phyloP scores from a whole-genome alignment of 1,284 basidiomycete species.

The Sanghuangporus weigelae region DNA sequence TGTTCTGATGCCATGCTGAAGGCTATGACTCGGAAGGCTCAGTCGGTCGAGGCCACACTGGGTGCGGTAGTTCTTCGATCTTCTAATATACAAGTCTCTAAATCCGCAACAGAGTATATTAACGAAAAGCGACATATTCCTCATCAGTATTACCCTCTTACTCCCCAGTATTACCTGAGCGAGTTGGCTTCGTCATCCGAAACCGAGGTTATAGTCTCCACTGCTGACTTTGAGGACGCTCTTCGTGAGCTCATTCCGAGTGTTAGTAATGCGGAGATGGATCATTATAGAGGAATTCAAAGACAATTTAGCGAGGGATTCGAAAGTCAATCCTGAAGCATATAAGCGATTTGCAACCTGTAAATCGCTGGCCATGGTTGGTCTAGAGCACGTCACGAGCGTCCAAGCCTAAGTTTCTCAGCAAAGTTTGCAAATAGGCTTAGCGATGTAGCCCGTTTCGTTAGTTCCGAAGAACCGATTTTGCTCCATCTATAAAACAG shows the following conservation, averaged over 20 bases:
- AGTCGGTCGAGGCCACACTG: slow-evolving; percentile 70
- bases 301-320: slow-evolving; percentile 47
- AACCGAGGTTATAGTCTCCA: slow-evolving; percentile 69
- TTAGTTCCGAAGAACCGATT: slow-evolving; percentile 31
- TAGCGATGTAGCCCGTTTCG: slow-evolving; percentile 40
- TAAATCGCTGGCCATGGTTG: not conserved
- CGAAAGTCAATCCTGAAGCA: not conserved
- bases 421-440: slow-evolving; percentile 48
- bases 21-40: slow-evolving; percentile 89
- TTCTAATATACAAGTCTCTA: not conserved
- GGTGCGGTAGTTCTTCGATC: slow-evolving; percentile 33
- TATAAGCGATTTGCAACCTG: not conserved
- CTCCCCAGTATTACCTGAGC: slow-evolving; percentile 89
- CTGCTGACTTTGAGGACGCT: slow-evolving; percentile 75
- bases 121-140: slow-evolving; percentile 39
- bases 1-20: slow-evolving; percentile 96
- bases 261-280: slow-evolving; percentile 87
- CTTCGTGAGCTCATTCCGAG: slow-evolving; percentile 78
- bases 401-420: slow-evolving; percentile 47
- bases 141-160: slow-evolving; percentile 67
- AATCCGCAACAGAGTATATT: slow-evolving; percentile 25
- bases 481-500: not conserved
- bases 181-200: slow-evolving; percentile 77
- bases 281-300: slow-evolving; percentile 78
- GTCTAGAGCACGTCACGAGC: slow-evolving; percentile 46